These are phyloP conservation scores for Lodderomyces oxycetoniae DNA, from an alignment of 1,139 yeast genomes.

Conservation along the genomic window DNA sequence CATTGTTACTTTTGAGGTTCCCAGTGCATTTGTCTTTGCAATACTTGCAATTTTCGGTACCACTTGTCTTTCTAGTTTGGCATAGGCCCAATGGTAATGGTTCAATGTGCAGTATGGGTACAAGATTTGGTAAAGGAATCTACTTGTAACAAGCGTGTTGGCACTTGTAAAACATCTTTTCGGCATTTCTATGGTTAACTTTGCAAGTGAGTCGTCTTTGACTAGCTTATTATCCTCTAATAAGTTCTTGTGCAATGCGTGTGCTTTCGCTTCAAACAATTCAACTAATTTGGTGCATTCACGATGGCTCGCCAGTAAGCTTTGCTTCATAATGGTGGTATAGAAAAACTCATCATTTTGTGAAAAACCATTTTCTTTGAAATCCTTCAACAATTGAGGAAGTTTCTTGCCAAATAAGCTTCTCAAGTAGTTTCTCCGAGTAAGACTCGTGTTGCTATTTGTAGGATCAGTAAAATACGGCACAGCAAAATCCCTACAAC, in stretches of 20 bases:
- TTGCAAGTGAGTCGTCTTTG: slow-evolving; percentile 10
- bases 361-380: neutral
- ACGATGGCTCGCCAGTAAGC: slow-evolving; percentile 15
- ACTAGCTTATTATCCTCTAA: slow-evolving; percentile 4
- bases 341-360: neutral
- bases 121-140: slow-evolving; percentile 31
- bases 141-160: slow-evolving; percentile 20
- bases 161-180: slow-evolving; percentile 5
- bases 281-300: slow-evolving; percentile 15
- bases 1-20: slow-evolving; percentile 14
- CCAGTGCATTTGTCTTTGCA: neutral
- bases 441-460: slow-evolving; percentile 49
- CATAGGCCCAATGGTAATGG: slow-evolving; percentile 45
- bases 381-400: slow-evolving; percentile 15
- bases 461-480: slow-evolving; percentile 70
- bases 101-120: slow-evolving; percentile 35
- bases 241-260: slow-evolving; percentile 9
- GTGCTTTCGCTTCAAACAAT: slow-evolving; percentile 15
- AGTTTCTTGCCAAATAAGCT: slow-evolving; percentile 25
- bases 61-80: slow-evolving; percentile 34
- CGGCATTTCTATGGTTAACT: slow-evolving; percentile 10
- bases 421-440: slow-evolving; percentile 51
- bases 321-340: slow-evolving; percentile 6
- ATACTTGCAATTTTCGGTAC: slow-evolving; percentile 22
- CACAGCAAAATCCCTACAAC: slow-evolving; percentile 39